Percentiles rank a stretch among this genome's conserved stretches.
phyloP scores from a whole-genome alignment of 164 flowering plant genomes.

The Euptelea pleiosperma region DNA sequence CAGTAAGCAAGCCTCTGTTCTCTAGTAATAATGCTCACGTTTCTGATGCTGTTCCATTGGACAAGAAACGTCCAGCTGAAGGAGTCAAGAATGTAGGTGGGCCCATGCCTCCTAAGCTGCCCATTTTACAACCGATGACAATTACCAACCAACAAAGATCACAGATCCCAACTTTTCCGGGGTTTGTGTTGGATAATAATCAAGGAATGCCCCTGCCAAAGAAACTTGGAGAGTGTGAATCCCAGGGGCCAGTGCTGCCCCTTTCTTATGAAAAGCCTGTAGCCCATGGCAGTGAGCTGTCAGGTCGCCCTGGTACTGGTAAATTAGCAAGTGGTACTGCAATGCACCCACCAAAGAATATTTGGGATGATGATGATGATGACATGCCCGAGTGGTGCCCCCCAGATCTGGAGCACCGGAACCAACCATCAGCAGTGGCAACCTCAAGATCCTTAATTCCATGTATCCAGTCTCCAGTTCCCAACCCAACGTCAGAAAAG shows the following conservation, averaged over 20 bases:
- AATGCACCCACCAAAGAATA: conserved; percentile 16
- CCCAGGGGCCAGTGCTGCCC: conserved; percentile 1
- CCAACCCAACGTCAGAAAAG: conserved; percentile 10
- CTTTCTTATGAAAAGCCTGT: conserved; percentile 1
- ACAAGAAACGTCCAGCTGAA: conserved; percentile 14
- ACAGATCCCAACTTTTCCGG: not conserved
- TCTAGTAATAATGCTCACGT: not conserved
- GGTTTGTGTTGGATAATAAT: conserved; percentile 9
- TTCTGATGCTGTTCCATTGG: conserved; percentile 12
- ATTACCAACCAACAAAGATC: conserved; percentile 11
- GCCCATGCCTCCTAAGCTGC: not conserved
- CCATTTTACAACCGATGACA: not conserved
- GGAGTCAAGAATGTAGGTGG: conserved; percentile 15
- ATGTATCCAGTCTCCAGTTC: conserved; percentile 2
- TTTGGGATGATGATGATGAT: conserved; percentile 41
- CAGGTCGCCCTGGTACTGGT: conserved; percentile 1
- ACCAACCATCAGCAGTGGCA: conserved; percentile 5
- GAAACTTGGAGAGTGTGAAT: conserved; percentile 5
- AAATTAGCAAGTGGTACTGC: not conserved
- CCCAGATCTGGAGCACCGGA: conserved; percentile 22
- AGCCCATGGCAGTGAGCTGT: conserved; percentile 3
- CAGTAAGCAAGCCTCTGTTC: conserved; percentile 9
- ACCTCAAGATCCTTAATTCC: conserved; percentile 10
- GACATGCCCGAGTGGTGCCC: conserved; percentile 66
- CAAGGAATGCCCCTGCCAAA: conserved; percentile 9